Conservation (phyloP, 139 green algal species). For the Klebsormidium nitens region DNA sequence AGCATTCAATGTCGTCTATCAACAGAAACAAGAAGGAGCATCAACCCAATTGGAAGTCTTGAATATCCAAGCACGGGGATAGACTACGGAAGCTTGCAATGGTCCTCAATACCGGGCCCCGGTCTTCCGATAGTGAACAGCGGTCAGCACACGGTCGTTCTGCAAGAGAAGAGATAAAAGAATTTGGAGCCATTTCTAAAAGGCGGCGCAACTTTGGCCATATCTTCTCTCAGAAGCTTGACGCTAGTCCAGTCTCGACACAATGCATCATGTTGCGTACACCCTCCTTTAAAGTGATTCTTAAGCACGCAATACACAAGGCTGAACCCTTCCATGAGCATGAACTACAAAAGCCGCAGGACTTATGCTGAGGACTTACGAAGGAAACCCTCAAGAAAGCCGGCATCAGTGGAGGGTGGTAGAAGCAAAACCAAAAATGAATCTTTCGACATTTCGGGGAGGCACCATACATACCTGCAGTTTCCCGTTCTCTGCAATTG, state of each 20-base stretch:
- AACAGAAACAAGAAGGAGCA: no score
- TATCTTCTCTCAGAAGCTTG: not conserved
- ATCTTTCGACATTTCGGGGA: not conserved
- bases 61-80: no score
- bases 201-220: not conserved
- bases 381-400: not conserved
- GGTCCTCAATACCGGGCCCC: conserved; percentile 72
- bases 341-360: not conserved
- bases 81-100: no score
- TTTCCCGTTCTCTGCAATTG: conserved; percentile 61
- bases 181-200: conserved; percentile 47
- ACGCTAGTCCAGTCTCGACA: no score
- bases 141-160: conserved; percentile 50
- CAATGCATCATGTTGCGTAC: not conserved
- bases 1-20: no score
- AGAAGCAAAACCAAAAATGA: not conserved
- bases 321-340: not conserved
- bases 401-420: no score
- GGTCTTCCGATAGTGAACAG: conserved; percentile 82
- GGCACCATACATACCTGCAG: conserved; percentile 43
- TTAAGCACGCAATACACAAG: conserved; percentile 10
- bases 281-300: not conserved
- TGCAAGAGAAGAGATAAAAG: conserved; percentile 57
- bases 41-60: no score
- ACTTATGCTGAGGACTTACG: not conserved